Base-by-base conservation (phyloP, 345 rosid genomes). In the Lagerstroemia speciosa region DNA sequence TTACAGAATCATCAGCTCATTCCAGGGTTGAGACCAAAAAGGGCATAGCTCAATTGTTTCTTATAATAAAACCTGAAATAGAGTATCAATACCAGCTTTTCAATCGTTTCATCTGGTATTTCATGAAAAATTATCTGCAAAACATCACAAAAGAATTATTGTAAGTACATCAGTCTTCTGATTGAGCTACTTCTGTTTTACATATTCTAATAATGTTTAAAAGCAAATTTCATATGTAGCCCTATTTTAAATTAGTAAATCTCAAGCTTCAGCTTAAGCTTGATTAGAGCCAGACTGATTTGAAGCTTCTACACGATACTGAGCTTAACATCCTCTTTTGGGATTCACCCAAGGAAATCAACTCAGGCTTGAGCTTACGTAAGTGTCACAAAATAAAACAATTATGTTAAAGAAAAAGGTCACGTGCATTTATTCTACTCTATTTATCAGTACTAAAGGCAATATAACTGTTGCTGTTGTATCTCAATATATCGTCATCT, bases 111-210 rank as follows among this genome's bases (percentile, higher is more conserved):
- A 29, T 89, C 90, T 4, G 96, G 83, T 80, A 94, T 91, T 78
- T 89, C 93, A 69, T 89, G 85, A 78, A 91, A 94, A 75, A 78
- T 69, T 60, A 91, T 91, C 97, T 91, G 93, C 90, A 73, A 65
- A 30, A 70, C 48, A 53, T 17, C 74, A 65, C 60, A 31, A n/a
- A 53, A 20, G 16, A 58, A 29, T 30, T 9, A 37, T 29, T 19
- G 19, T 9, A 31, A 30, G 27, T 15, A 53, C 30, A 20, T 14
- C 5, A 58, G 29, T 26, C 24, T 55, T 48, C 24, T 48, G 55
- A 48, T 3, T 19, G n/a, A 19, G 55, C 55, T 19, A 53, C 60
- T 53, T 53, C 30, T 6, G 6, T 53, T 6, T 53, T n/a, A 53
- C 10, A 2, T 6, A 53, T 53, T 5, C 4, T 20, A 3, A 19